Evolutionary conservation across 1,284 basidiomycete species (phyloP).

Genomic region (Moesziomyces aphidis): DNA sequence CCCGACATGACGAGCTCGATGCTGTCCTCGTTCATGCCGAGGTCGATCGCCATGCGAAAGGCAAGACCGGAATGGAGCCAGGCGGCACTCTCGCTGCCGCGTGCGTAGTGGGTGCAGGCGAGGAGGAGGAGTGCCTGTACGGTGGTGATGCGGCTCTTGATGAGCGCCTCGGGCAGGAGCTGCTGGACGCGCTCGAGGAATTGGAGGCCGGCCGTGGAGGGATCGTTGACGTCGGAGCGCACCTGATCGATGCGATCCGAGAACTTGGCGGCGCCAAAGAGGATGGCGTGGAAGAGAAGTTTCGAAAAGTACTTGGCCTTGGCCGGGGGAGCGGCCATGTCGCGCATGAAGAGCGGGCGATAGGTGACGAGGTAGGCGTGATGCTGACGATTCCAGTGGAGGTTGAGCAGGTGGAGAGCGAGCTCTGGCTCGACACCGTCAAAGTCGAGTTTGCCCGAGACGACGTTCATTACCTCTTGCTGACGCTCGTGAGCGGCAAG

Average conservation of each 20-base stretch:
- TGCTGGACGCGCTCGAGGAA: slow-evolving; percentile 60
- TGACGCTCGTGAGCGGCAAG: slow-evolving; percentile 50
- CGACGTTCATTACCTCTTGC: slow-evolving; percentile 59
- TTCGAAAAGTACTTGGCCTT: slow-evolving; percentile 55
- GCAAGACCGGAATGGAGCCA: slow-evolving; percentile 64
- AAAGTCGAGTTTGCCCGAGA: slow-evolving; percentile 62
- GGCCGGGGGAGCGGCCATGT: slow-evolving; percentile 58
- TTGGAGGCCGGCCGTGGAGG: slow-evolving; percentile 52
- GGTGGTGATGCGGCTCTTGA: slow-evolving; percentile 59
- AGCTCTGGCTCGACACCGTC: slow-evolving; percentile 63
- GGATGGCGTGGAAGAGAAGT: slow-evolving; percentile 63
- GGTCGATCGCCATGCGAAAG: slow-evolving; percentile 62
- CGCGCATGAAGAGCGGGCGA: slow-evolving; percentile 60
- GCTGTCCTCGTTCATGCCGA: slow-evolving; percentile 59
- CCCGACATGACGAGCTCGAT: slow-evolving; percentile 41
- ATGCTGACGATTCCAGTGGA: slow-evolving; percentile 67
- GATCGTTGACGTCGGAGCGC: slow-evolving; percentile 47
- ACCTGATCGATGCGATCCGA: slow-evolving; percentile 57
- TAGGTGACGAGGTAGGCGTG: slow-evolving; percentile 64
- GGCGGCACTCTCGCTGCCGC: slow-evolving; percentile 56
- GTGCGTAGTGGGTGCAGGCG: slow-evolving; percentile 60
- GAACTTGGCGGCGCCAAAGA: slow-evolving; percentile 64
- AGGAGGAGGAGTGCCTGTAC: slow-evolving; percentile 64
- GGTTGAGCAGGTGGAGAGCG: slow-evolving; percentile 58
- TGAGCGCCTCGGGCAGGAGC: slow-evolving; percentile 58